Conservation (phyloP, 306 rosid genomes). For the Luffa acutangula region DNA sequence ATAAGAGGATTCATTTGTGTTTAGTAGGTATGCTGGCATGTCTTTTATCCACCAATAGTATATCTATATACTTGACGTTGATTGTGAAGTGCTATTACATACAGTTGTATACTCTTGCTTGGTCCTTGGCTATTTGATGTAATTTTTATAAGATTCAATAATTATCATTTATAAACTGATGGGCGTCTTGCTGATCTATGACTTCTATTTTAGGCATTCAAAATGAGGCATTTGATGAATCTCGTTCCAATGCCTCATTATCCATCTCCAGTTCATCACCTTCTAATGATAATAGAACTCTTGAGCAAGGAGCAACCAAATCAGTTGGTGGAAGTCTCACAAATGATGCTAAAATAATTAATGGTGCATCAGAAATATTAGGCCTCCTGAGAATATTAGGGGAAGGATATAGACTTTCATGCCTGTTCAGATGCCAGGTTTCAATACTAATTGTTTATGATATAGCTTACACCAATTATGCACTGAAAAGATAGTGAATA, state of each 20-base stretch:
- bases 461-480: background rate
- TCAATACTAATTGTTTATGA: conserved; percentile 15
- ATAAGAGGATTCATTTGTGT: background rate
- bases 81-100: background rate
- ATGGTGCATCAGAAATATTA: conserved; percentile 67
- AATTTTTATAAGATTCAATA: background rate
- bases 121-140: background rate
- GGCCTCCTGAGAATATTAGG: conserved; percentile 76
- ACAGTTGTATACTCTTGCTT: background rate
- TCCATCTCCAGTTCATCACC: conserved; percentile 44
- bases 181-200: background rate
- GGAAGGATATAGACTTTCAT: conserved; percentile 85
- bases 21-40: background rate
- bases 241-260: conserved; percentile 41
- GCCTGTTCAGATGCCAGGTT: conserved; percentile 90
- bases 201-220: conserved; percentile 38
- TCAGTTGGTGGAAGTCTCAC: conserved; percentile 35
- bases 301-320: conserved; percentile 42
- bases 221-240: conserved; percentile 63
- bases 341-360: conserved; percentile 43
- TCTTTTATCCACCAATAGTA: background rate
- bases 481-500: background rate
- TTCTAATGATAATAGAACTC: conserved; percentile 39
- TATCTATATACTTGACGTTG: background rate
- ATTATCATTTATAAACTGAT: background rate